Evolutionary conservation across 1,139 yeast genomes (phyloP).

Genomic region (Saccharomycopsis crataegensis): DNA sequence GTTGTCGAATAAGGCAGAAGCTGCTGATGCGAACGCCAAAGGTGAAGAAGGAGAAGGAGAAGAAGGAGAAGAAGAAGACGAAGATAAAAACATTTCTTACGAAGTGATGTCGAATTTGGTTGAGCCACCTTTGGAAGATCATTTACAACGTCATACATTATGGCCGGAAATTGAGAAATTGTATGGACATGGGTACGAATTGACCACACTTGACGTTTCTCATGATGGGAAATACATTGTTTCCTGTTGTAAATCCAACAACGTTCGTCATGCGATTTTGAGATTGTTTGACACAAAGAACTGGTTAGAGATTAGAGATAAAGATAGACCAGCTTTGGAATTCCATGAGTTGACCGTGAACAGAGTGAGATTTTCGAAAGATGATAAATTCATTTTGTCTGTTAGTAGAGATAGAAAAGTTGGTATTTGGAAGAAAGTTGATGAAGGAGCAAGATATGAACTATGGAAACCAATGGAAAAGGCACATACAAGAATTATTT

Average conservation of each 20-base stretch:
- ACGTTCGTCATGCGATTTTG: constrained; percentile 76
- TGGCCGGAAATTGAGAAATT: constrained; percentile 94
- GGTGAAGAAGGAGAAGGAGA: constrained; percentile 32
- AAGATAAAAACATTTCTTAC: constrained; percentile 35
- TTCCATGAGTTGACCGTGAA: constrained; percentile 85
- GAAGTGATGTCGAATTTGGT: constrained; percentile 29
- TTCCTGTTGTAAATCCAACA: constrained; percentile 87
- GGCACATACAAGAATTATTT: constrained; percentile 86
- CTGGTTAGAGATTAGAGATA: constrained; percentile 51
- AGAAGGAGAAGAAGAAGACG: constrained; percentile 35
- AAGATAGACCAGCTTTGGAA: constrained; percentile 28
- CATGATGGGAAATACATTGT: constrained; percentile 64
- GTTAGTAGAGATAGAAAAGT: constrained; percentile 90
- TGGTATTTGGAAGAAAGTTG: constrained; percentile 57
- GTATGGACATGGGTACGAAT: constrained; percentile 97
- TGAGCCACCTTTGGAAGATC: constrained; percentile 78
- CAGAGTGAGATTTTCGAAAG: constrained; percentile 67
- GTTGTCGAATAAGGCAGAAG: constrained; percentile 80
- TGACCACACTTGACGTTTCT: constrained; percentile 68
- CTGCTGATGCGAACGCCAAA: constrained; percentile 37
- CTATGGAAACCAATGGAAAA: constrained; percentile 47
- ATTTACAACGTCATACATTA: constrained; percentile 80
- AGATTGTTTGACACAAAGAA: constrained; percentile 59
- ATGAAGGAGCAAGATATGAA: constrained; percentile 28
- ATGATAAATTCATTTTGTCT: constrained; percentile 59